Evolutionary conservation across 2,329 filamentous ascomycete genomes (phyloP).

Genomic region (Colletotrichum sidae): DNA sequence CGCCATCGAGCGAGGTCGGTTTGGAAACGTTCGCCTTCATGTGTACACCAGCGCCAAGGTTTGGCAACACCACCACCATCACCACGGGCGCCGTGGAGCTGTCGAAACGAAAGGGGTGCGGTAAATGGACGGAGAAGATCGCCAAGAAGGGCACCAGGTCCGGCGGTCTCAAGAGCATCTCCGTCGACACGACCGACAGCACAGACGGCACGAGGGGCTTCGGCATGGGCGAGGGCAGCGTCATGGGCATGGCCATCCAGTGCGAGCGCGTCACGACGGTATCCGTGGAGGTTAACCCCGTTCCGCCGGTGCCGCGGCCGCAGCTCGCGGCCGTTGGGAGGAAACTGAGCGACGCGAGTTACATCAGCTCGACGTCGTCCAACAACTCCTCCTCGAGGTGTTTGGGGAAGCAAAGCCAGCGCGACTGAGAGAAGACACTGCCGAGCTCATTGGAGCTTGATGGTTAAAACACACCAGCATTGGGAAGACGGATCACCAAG

Average conservation of each 20-base stretch:
- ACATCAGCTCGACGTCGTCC: background rate
- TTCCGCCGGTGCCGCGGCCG: background rate
- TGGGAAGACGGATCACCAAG: conserved; percentile 4
- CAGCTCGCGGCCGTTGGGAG: conserved; percentile 10
- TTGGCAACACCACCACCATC: conserved; percentile 55
- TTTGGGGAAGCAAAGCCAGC: background rate
- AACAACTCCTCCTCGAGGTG: background rate
- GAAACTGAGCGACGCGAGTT: conserved; percentile 22
- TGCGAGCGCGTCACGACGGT: conserved; percentile 58
- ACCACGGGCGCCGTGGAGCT: conserved; percentile 40
- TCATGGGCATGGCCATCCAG: conserved; percentile 51
- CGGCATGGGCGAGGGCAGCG: conserved; percentile 40
- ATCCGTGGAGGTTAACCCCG: conserved; percentile 49
- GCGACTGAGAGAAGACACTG: background rate
- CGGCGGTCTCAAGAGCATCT: conserved; percentile 8
- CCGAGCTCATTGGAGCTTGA: background rate
- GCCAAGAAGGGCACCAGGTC: conserved; percentile 6
- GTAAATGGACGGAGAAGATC: conserved; percentile 37
- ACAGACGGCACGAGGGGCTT: conserved; percentile 49
- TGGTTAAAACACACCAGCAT: background rate
- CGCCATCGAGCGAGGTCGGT: conserved; percentile 56
- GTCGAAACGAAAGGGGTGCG: conserved; percentile 14
- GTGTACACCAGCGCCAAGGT: conserved; percentile 51
- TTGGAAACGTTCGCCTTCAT: conserved; percentile 65
- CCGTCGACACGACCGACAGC: conserved; percentile 41